Base-by-base conservation (phyloP, 2,329 filamentous ascomycete genomes). In the Ophiostoma perfectum region DNA sequence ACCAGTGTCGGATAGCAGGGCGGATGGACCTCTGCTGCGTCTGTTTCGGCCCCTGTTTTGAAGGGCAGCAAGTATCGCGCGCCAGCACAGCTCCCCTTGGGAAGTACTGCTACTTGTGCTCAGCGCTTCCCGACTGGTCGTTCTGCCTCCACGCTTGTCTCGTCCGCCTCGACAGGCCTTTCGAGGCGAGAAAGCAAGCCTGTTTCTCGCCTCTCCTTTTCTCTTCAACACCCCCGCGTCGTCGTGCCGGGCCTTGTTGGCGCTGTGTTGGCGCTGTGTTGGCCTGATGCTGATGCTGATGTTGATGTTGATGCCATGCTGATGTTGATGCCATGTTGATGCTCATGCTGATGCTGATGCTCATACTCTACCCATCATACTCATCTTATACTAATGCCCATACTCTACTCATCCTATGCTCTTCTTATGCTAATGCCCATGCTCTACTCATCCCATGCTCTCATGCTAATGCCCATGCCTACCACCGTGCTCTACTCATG, bases 201-300 rank as follows among this genome's bases (percentile, higher is more conserved):
- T 27, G 27, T 27, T 68, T 36, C 27, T 38, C 44, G 14, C 44
- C 44, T 66, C 42, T 66, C 47, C 42, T 60, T 47, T 67, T 65
- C 27, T 47, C 49, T 27, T 55, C 49, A 55, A 55, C 49, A 55
- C 41, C 44, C 64, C 44, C 11, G 49, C 49, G 49, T 55, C 49
- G 49, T 18, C n/a, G 3, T 11, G 7, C 49, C 27, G 49, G 16
- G 5, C 45, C 39, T 60, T 14, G 58, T 39, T 6, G 1, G 16
- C 5, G 52, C 52, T 12, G 52, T 8, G 18, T 9, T 36, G 18
- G 7, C 39, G 27, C 52, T 38, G 27, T 42, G 36, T 41, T 12
- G 58, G 14, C 14, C 36, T 63, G 52, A 36, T 52, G 47, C 47
- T 7, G 47, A 16, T 52, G 49, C 16, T 52, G 16, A 52, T 52